Base-by-base conservation (phyloP, 2,329 filamentous ascomycete species). In the Botryotinia calthae region DNA sequence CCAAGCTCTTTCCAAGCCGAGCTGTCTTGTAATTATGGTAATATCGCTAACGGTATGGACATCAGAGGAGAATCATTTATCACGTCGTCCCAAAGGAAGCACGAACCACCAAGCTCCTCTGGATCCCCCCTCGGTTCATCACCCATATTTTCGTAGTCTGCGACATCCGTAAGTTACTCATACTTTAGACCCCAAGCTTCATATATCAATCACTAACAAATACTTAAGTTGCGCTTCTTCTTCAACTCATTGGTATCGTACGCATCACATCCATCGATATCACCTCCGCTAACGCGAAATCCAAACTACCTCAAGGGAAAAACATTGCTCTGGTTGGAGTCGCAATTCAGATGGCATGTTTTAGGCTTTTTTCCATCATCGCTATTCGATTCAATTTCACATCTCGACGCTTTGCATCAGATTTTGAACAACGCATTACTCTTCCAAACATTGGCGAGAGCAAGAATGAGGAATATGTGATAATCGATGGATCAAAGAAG, bases 121-220 rank as follows among this genome's bases (percentile, higher is more conserved):
- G 48, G 48, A 51, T 14, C 4, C 48, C 25, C 10, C 48, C 22
- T 51, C 48, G 25, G 10, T 51, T 51, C 48, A n/a, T 51, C 14
- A n/a, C 25, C 12, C 48, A 10, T n/a, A n/a, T 51, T 51, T 51
- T 14, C 25, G 48, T 51, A 51, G 6, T n/a, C 22, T 14, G 22
- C 48, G 25, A 51, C 1, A n/a, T 51, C 22, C 22, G 48, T n/a
- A 1, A 51, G 25, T 14, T 6, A 1, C 48, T n/a, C 12, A 6
- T 4, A 14, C 0, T 51, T 4, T 0, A n/a, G 2, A 10, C 9
- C 22, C 4, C 48, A n/a, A 51, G 12, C 4, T n/a, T 6, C 10
- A 51, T 51, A 10, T 51, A n/a, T 14, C 48, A n/a, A 51, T n/a
- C 10, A 51, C 48, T n/a, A 51, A 51, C 9, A 51, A 25, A 14